These are phyloP conservation scores for Calycina herbarum DNA, from an alignment of 2,329 filamentous ascomycete genomes.

Conservation along the genomic window DNA sequence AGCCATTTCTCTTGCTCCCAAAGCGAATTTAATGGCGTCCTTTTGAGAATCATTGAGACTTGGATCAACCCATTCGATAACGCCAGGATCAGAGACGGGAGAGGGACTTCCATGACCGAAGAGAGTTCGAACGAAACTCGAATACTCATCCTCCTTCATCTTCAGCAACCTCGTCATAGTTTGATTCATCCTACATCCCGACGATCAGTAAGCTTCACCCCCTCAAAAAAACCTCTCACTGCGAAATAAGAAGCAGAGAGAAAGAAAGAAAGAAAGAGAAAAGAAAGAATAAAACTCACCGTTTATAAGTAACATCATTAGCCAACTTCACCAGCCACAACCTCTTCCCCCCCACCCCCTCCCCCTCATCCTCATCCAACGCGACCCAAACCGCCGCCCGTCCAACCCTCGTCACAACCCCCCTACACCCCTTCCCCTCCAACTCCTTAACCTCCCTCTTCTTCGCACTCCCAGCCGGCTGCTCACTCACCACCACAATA, in stretches of 20 bases:
- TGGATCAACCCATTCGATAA: conserved; percentile 60
- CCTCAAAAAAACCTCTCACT: background rate
- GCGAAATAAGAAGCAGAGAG: background rate
- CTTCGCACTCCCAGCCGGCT: conserved; percentile 61
- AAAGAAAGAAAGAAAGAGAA: background rate
- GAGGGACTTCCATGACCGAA: conserved; percentile 60
- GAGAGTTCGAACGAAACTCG: conserved; percentile 59
- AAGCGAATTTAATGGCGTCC: conserved; percentile 74
- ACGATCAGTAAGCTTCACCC: conserved; percentile 14
- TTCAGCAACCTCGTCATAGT: conserved; percentile 60
- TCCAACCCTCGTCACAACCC: conserved; percentile 68
- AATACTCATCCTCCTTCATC: conserved; percentile 59
- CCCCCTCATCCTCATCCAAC: conserved; percentile 63
- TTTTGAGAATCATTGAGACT: conserved; percentile 66
- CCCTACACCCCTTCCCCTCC: conserved; percentile 66
- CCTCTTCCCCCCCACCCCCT: conserved; percentile 39
- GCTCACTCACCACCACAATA: conserved; percentile 74
- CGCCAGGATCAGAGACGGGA: conserved; percentile 48
- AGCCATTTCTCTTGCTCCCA: conserved; percentile 78
- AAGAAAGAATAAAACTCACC: conserved; percentile 23
- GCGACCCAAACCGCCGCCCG: conserved; percentile 63
- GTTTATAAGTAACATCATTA: conserved; percentile 65
- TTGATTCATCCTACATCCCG: conserved; percentile 55
- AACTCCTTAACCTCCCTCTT: conserved; percentile 70
- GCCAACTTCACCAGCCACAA: conserved; percentile 68